These are phyloP conservation scores for Nakazawaea wickerhamii DNA, from an alignment of 805 yeast species.

Conservation along the genomic window DNA sequence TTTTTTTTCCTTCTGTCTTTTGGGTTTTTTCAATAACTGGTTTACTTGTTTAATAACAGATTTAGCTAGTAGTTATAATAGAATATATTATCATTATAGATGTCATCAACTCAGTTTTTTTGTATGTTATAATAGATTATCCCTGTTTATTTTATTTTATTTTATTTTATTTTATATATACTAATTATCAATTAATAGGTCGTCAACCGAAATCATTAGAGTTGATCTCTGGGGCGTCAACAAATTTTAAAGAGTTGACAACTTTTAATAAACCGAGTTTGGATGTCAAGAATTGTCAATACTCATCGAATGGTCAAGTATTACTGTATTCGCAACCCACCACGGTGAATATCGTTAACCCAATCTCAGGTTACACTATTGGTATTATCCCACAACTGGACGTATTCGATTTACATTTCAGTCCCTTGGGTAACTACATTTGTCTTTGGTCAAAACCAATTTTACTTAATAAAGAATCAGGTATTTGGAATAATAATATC, in stretches of 20 bases:
- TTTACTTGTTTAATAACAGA: too few species aligned
- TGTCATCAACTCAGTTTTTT: constrained; percentile 14
- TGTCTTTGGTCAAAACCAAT: constrained; percentile 89
- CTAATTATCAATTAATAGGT: constrained; percentile 24
- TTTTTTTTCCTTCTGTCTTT: too few species aligned
- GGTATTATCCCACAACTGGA: constrained; percentile 53
- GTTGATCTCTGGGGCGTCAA: constrained; percentile 40
- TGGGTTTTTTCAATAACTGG: too few species aligned
- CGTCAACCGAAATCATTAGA: constrained; percentile 56
- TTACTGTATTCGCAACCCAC: constrained; percentile 72
- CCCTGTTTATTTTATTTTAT: neutral
- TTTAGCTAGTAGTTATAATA: too few species aligned
- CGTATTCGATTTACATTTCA: constrained; percentile 76
- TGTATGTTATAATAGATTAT: too few species aligned
- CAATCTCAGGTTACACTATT: constrained; percentile 44
- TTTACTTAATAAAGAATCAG: constrained; percentile 55
- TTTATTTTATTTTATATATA: neutral
- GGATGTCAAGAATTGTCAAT: constrained; percentile 59
- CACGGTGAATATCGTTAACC: constrained; percentile 50
- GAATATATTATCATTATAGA: neutral
- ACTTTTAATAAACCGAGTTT: constrained; percentile 25
- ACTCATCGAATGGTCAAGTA: constrained; percentile 61
- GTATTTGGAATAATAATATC: constrained; percentile 76
- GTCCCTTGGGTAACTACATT: constrained; percentile 81
- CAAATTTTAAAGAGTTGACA: constrained; percentile 27